Percentiles rank a stretch among this genome's conserved stretches.
phyloP scores from a whole-genome alignment of 768 basidiomycete species.

The Hygrocybe coccinea region DNA sequence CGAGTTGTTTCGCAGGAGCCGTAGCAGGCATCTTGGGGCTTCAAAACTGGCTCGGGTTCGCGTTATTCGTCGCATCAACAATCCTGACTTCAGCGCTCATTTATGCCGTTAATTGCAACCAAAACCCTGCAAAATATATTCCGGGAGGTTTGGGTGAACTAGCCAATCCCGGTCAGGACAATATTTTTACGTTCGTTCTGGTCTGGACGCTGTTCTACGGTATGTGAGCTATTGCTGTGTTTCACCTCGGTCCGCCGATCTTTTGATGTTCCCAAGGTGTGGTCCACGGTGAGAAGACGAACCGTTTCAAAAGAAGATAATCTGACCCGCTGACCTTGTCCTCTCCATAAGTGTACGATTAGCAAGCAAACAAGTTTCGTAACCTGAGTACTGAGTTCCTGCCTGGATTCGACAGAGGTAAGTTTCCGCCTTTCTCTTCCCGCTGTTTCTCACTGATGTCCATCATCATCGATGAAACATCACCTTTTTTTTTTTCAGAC shows the following conservation, averaged over 20 bases:
- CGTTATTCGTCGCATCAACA: conserved; percentile 65
- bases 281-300: conserved; percentile 42
- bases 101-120: conserved; percentile 65
- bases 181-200: conserved; percentile 83
- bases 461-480: too few relatives aligned
- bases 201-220: conserved; percentile 94
- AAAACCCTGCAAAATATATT: conserved; percentile 57
- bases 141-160: conserved; percentile 62
- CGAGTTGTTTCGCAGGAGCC: conserved; percentile 81
- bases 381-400: too few relatives aligned
- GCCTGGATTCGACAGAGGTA: too few relatives aligned
- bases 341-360: background rate
- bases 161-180: conserved; percentile 84
- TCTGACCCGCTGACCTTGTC: background rate
- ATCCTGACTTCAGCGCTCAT: conserved; percentile 63
- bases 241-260: background rate
- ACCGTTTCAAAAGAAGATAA: conserved; percentile 9
- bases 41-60: conserved; percentile 79
- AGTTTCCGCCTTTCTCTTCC: too few relatives aligned
- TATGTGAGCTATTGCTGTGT: conserved; percentile 32
- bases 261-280: conserved; percentile 31
- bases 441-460: too few relatives aligned
- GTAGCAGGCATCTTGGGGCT: conserved; percentile 87
- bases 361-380: background rate
- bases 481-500: too few relatives aligned